phyloP scores from a whole-genome alignment of 768 basidiomycete species.

The Calocybe cyanea region DNA sequence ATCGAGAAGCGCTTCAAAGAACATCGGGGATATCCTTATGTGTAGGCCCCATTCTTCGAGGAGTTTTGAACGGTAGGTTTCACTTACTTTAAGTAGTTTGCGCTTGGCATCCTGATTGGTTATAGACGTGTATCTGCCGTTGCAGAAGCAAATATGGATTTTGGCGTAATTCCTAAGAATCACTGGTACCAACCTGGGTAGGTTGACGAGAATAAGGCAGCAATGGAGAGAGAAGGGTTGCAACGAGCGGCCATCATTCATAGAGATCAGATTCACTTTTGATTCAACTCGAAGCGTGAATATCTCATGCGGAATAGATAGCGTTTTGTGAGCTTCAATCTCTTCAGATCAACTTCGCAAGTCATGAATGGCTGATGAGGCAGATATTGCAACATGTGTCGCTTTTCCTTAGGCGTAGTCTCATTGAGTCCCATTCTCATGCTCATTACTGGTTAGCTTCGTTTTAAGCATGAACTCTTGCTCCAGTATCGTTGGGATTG shows the following conservation, averaged over 20 bases:
- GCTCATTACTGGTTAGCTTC: constrained; percentile 43
- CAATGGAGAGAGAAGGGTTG: constrained; percentile 57
- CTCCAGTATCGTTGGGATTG: constrained; percentile 76
- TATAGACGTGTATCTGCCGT: constrained; percentile 22
- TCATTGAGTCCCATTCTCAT: neutral
- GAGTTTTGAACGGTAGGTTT: constrained; percentile 67
- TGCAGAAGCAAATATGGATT: constrained; percentile 32
- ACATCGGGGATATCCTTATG: constrained; percentile 77
- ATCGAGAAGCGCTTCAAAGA: constrained; percentile 83
- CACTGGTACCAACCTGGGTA: constrained; percentile 77
- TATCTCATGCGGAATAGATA: too few species aligned
- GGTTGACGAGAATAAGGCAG: constrained; percentile 73
- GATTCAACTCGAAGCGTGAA: too few species aligned
- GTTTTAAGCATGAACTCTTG: constrained; percentile 69
- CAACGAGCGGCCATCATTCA: constrained; percentile 41
- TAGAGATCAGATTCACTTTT: too few species aligned
- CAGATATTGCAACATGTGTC: constrained; percentile 77
- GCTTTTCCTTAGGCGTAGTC: constrained; percentile 62
- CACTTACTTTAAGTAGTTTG: too few species aligned
- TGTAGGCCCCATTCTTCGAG: constrained; percentile 73
- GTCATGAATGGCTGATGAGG: neutral
- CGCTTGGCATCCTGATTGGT: neutral
- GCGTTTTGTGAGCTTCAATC: constrained; percentile 25
- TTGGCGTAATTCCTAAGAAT: constrained; percentile 64
- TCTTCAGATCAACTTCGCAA: constrained; percentile 1